These are phyloP conservation scores for Mortierella sp. DNA, from an alignment of 371 early-diverging fungal genomes.

Conservation along the genomic window DNA sequence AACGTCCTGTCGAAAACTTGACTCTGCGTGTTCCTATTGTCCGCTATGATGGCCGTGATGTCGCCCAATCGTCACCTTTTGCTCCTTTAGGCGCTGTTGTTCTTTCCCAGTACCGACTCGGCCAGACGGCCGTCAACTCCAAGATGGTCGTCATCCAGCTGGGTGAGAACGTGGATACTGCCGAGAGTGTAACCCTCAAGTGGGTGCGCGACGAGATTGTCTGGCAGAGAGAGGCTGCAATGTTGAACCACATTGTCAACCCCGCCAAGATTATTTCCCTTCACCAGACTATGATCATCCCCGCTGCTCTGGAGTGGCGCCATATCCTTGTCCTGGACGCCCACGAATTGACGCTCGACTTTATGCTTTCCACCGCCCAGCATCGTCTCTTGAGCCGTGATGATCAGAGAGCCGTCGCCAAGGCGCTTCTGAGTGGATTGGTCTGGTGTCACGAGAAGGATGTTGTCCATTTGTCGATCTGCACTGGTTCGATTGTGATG, in stretches of 20 bases:
- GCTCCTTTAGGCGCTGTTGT: constrained; percentile 54
- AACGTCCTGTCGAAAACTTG: constrained; percentile 51
- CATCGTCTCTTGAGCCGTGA: constrained; percentile 35
- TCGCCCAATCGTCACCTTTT: constrained; percentile 45
- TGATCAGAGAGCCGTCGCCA: constrained; percentile 40
- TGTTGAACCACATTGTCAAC: constrained; percentile 60
- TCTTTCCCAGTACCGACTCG: constrained; percentile 56
- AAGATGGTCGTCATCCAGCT: constrained; percentile 54
- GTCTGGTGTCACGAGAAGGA: constrained; percentile 60
- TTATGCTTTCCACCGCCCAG: constrained; percentile 33
- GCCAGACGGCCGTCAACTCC: constrained; percentile 44
- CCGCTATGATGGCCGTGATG: constrained; percentile 54
- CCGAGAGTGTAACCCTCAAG: constrained; percentile 56
- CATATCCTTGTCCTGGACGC: constrained; percentile 56
- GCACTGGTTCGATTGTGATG: constrained; percentile 52
- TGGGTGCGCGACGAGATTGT: constrained; percentile 59
- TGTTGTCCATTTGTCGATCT: constrained; percentile 54
- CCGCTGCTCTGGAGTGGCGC: constrained; percentile 58
- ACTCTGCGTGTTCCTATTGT: constrained; percentile 57
- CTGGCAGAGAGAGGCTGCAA: constrained; percentile 58
- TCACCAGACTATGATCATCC: constrained; percentile 58
- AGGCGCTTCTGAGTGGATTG: constrained; percentile 47
- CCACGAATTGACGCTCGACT: constrained; percentile 53
- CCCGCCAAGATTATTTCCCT: constrained; percentile 55
- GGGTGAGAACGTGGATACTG: constrained; percentile 57